Conservation (phyloP, 768 basidiomycete species). For the Suillus plorans region DNA sequence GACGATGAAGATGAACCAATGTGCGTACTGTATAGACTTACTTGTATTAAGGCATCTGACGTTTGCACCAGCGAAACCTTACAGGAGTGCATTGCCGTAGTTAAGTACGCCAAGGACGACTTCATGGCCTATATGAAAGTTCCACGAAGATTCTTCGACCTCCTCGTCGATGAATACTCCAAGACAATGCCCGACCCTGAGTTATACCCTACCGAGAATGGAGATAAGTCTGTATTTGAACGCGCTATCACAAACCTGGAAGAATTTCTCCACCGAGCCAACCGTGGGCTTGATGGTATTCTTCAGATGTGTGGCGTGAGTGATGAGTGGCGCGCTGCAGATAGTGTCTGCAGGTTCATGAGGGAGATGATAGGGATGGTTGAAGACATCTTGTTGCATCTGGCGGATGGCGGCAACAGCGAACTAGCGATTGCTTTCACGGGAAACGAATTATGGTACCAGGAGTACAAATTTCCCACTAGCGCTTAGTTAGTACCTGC, state of each 20-base stretch:
- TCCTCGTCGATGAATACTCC: neutral
- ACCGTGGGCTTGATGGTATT: too few species aligned
- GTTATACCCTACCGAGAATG: neutral
- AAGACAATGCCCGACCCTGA: neutral
- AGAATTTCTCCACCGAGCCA: too few species aligned
- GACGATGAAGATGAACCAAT: too few species aligned
- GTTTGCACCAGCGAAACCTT: too few species aligned
- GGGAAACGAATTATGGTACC: neutral
- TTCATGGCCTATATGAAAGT: neutral
- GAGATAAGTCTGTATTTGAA: neutral
- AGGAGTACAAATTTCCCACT: neutral
- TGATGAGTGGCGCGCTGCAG: neutral
- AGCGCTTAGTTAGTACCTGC: too few species aligned
- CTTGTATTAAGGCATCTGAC: too few species aligned
- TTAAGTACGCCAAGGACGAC: neutral
- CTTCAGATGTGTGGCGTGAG: neutral
- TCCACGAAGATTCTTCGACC: neutral
- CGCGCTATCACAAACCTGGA: too few species aligned
- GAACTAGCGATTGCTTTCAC: neutral
- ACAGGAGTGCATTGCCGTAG: too few species aligned
- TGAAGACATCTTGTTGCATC: slow-evolving; percentile 7
- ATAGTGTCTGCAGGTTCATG: neutral
- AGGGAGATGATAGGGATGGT: neutral
- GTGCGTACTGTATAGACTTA: too few species aligned
- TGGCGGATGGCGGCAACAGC: neutral